Evolutionary conservation across 1,284 basidiomycete species (phyloP), one percentile per base, ranked within the genome.

Genomic region (Athelia sp.): DNA sequence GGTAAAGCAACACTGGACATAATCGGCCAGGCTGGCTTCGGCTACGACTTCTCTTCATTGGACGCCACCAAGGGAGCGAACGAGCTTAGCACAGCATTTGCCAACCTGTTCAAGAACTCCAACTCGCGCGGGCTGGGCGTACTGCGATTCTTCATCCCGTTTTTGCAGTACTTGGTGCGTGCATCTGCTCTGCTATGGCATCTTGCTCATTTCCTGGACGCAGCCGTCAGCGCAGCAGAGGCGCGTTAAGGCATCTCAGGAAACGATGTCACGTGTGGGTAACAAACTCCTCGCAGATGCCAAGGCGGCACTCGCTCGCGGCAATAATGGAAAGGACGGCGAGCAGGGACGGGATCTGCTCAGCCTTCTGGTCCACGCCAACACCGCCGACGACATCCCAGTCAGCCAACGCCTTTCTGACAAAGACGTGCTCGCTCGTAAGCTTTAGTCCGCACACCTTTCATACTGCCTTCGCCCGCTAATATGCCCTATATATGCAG

Each of bases 11-110:
- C 58, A 3, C 52, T 60, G 22, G 58, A 60, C 48, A 50, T 60
- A 13, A 56, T 60, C 17, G 57, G 57, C 9, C 50, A 55, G 9
- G 52, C 54, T 21, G 58, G 56, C 0, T 90, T 90, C 60, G 75
- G 79, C 58, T 87, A 88, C 58, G 46, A 53, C 4, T 54, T 58
- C 44, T 26, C 50, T 44, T 49, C 57, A 2, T 47, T 58, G 21
- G 47, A 52, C 31, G 42, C 49, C 46, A 21, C 48, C 52, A 40
- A 40, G 36, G 8, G 8, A 8, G n/a, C 13, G 6, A 78, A 44
- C 23, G 43, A 44, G 43, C 23, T 44, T 9, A 44, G 22, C 19
- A 6, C 10, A 44, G 43, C 43, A n/a, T 44, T 44, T n/a, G 4
- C 43, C 6, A 26, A n/a, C 11, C 43, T 49, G 14, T 43, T 44